Base-by-base conservation (phyloP, 768 basidiomycete genomes). In the Boletus eberwhitei region DNA sequence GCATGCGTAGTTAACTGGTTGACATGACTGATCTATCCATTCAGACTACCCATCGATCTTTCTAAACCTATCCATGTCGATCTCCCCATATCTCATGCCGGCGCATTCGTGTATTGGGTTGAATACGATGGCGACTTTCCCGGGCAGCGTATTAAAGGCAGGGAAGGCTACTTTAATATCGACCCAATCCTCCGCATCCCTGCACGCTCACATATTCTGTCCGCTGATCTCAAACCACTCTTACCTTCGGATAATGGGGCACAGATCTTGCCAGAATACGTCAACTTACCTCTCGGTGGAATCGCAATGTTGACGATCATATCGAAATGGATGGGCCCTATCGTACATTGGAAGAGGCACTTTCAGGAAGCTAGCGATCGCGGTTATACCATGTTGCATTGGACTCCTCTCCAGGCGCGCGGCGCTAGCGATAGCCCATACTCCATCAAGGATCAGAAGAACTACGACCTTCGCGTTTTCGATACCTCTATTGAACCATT, bases 321-420 rank as follows among this genome's bases (percentile, higher is more conserved):
- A 42, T 96, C 94, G 2, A 99, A 99, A 70, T 99, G 97, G 97
- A 97, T 98, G 92, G 96, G 95, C 2, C 80, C 87, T 1, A 71
- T 92, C 35, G 70, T 75, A 12, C 76, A 85, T 31, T 98, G 97
- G 97, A 77, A 74, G 41, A 77, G 79, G 4, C 84, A 91, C 67
- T 90, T 97, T 60, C 78, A 81, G 46, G 93, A 95, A 72, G 90
- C 93, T 12, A 83, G 85, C 49, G 80, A 90, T 50, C 79, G 96
- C 45, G 96, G 97, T 1, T 99, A 99, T 76, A 99, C 95, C 48
- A 97, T 98, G 93, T 75, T 99, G 40, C 97, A 99, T 67, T 99
- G 89, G 77, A 90, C 96, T 0, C 97, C 97, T 0, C 75, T 99
- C 7, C 96, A 99, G 72, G 87, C 90, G 67, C 78, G 95, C 34